phyloP scores from a whole-genome alignment of 2,329 filamentous ascomycete genomes.

The Penicillium sumatraense region DNA sequence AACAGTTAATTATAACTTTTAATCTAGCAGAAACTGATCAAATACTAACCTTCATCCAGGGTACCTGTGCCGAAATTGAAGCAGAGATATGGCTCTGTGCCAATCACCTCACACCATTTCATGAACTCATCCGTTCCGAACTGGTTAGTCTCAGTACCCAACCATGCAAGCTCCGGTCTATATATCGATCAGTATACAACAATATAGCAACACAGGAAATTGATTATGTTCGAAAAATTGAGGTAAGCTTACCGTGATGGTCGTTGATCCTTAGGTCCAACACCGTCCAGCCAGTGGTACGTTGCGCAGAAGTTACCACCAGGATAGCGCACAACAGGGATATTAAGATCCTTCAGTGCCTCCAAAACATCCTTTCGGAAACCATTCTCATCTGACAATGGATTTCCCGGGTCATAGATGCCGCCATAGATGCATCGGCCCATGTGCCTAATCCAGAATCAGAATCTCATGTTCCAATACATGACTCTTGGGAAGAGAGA shows the following conservation, averaged over 20 bases:
- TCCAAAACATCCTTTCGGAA: constrained; percentile 80
- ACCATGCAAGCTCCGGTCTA: constrained; percentile 80
- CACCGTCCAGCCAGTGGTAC: constrained; percentile 82
- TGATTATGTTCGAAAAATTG: neutral
- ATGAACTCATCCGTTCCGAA: constrained; percentile 89
- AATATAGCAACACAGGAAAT: neutral
- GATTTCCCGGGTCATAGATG: constrained; percentile 77
- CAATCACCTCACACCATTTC: constrained; percentile 74
- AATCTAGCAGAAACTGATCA: no score
- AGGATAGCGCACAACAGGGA: constrained; percentile 79
- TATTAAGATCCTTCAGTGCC: constrained; percentile 72
- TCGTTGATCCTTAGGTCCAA: constrained; percentile 73
- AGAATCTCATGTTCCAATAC: neutral
- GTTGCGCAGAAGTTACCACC: constrained; percentile 85
- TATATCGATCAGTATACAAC: no score
- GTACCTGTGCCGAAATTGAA: constrained; percentile 81
- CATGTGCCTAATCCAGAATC: constrained; percentile 70
- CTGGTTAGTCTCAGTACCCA: constrained; percentile 74
- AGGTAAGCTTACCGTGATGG: constrained; percentile 54
- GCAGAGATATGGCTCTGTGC: constrained; percentile 77
- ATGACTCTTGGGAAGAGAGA: neutral
- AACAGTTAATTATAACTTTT: neutral
- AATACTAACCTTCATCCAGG: constrained; percentile 54
- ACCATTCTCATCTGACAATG: constrained; percentile 73
- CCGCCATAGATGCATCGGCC: constrained; percentile 86